A percentile compares a stretch with the other conserved stretches of the same genome.
Evolutionary conservation across 495 filamentous ascomycete genomes (phyloP).

Genomic region (Penicillium mononematosum): DNA sequence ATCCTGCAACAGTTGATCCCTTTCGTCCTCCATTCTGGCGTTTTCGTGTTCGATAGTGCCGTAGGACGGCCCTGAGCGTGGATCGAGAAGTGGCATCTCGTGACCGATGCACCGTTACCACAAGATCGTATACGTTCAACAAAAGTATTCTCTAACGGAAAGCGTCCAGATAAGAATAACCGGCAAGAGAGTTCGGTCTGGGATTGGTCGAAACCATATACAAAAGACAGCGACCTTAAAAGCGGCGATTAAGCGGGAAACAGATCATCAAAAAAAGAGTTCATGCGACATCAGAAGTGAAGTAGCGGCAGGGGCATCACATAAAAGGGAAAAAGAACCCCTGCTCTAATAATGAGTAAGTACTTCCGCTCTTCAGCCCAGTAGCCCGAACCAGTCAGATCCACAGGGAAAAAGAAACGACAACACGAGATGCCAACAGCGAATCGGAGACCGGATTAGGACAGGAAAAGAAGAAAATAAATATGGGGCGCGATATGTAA

Average conservation of each 20-base stretch:
- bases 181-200: background rate
- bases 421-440: conserved; percentile 16
- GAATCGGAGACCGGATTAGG: conserved; percentile 21
- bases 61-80: conserved; percentile 39
- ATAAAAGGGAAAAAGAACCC: conserved; percentile 21
- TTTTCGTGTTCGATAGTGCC: conserved; percentile 37
- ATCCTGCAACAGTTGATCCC: conserved; percentile 35
- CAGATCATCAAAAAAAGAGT: conserved; percentile 17
- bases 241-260: conserved; percentile 4
- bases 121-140: conserved; percentile 13
- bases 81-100: conserved; percentile 43
- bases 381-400: conserved; percentile 70
- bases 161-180: conserved; percentile 28
- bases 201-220: conserved; percentile 1
- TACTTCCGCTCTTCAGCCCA: conserved; percentile 27
- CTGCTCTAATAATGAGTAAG: conserved; percentile 19
- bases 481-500: conserved; percentile 14
- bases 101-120: conserved; percentile 6
- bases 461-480: conserved; percentile 8
- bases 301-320: conserved; percentile 20
- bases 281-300: conserved; percentile 21
- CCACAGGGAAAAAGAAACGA: conserved; percentile 16
- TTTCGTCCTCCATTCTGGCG: conserved; percentile 31
- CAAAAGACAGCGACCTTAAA: conserved; percentile 10
- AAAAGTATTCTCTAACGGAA: background rate